Percentiles rank a stretch among this genome's conserved stretches.
These are phyloP conservation scores for Candida michaelii DNA, from an alignment of 805 yeast species.

Conservation along the genomic window DNA sequence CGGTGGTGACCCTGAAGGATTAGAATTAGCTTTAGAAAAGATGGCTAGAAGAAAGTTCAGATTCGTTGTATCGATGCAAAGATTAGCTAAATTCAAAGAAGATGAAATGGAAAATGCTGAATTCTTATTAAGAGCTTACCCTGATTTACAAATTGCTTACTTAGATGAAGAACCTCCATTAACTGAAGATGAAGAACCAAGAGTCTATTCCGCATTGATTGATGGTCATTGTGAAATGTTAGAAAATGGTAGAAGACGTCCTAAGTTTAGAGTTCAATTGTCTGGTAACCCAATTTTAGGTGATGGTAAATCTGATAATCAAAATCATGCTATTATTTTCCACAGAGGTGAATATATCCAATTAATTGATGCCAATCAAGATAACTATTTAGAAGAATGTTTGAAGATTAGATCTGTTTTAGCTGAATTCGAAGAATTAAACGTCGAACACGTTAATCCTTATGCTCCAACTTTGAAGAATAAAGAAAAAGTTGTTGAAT, in stretches of 20 bases:
- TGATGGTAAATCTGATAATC: conserved; percentile 84
- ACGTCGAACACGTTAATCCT: conserved; percentile 69
- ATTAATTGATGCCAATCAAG: conserved; percentile 81
- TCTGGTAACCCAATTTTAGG: conserved; percentile 84
- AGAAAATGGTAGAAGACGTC: conserved; percentile 57
- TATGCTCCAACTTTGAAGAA: conserved; percentile 72
- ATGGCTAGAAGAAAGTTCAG: conserved; percentile 65
- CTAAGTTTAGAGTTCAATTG: conserved; percentile 61
- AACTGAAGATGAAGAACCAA: conserved; percentile 42
- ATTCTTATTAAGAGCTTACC: conserved; percentile 61
- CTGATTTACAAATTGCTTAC: conserved; percentile 64
- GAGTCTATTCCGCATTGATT: conserved; percentile 63
- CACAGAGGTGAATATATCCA: conserved; percentile 81
- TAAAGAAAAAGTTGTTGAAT: conserved; percentile 41
- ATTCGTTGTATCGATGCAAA: conserved; percentile 66
- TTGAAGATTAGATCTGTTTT: conserved; percentile 71
- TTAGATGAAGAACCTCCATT: conserved; percentile 51
- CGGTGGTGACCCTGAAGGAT: conserved; percentile 97
- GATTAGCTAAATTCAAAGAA: conserved; percentile 50
- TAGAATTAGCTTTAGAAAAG: conserved; percentile 88
- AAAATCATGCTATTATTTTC: conserved; percentile 72
- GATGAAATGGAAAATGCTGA: conserved; percentile 63
- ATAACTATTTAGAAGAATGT: conserved; percentile 79
- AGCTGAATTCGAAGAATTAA: conserved; percentile 70
- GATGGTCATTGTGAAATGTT: conserved; percentile 68